phyloP scores from a whole-genome alignment of 2,329 filamentous ascomycete genomes.

The Alternaria arbusti region DNA sequence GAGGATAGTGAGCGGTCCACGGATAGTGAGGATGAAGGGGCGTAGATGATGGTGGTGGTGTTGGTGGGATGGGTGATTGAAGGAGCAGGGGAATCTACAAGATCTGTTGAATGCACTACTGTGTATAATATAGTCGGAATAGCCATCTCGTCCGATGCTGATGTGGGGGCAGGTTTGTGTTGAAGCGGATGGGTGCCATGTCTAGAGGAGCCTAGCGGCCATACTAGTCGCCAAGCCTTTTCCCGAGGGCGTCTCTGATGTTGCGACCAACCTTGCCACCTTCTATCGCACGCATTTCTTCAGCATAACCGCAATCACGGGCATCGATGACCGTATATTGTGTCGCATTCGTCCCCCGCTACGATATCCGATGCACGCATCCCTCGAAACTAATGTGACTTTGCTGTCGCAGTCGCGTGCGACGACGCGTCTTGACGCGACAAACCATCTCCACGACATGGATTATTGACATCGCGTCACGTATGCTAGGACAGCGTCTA shows the following conservation, averaged over 20 bases:
- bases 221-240: not conserved
- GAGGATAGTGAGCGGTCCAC: not conserved
- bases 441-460: too few relatives aligned
- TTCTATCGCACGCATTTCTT: not conserved
- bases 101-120: not conserved
- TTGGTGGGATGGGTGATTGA: not conserved
- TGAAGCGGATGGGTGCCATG: not conserved
- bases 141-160: not conserved
- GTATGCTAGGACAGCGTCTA: not conserved
- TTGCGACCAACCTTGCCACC: not conserved
- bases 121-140: not conserved
- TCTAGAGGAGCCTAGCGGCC: not conserved
- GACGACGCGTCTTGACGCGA: not conserved
- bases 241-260: not conserved
- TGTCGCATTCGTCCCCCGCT: not conserved
- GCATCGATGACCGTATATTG: not conserved
- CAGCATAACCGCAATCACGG: not conserved
- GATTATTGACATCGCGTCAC: not conserved
- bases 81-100: not conserved
- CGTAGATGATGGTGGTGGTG: not conserved
- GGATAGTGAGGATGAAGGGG: not conserved
- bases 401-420: not conserved
- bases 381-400: not conserved
- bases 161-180: too few relatives aligned
- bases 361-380: not conserved